Evolutionary conservation across 2,329 filamentous ascomycete genomes (phyloP).

Genomic region (Aspergillus melleus): DNA sequence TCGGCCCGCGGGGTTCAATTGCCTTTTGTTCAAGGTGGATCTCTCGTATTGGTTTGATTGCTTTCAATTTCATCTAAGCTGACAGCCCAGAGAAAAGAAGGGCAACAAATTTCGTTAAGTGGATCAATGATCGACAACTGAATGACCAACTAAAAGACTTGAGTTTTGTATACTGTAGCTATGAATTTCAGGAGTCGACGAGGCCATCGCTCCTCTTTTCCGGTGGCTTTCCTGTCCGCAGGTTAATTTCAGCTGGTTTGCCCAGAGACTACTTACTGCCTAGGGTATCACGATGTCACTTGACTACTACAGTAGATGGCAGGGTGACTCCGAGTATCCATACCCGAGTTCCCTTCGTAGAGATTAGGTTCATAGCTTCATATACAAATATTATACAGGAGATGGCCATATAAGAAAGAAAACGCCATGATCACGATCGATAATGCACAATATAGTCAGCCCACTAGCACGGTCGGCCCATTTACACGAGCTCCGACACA

Average conservation of each 20-base stretch:
- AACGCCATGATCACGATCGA: neutral
- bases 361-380: neutral
- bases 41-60: too few relatives aligned
- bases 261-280: too few relatives aligned
- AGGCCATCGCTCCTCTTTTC: neutral
- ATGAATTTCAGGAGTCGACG: neutral
- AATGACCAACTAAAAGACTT: too few relatives aligned
- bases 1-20: too few relatives aligned
- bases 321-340: neutral
- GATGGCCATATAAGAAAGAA: neutral
- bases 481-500: conserved; percentile 23
- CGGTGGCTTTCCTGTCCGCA: neutral
- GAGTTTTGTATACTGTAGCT: too few relatives aligned
- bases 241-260: too few relatives aligned
- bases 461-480: neutral
- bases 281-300: neutral
- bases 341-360: neutral
- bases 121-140: too few relatives aligned
- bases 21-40: too few relatives aligned
- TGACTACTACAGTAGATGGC: neutral
- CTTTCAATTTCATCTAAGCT: too few relatives aligned
- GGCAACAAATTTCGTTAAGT: too few relatives aligned
- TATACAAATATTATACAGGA: conserved; percentile 7
- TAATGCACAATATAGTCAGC: neutral
- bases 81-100: too few relatives aligned